These are phyloP conservation scores for Kandelia obovata DNA, from an alignment of 345 rosid genomes.

Conservation along the genomic window DNA sequence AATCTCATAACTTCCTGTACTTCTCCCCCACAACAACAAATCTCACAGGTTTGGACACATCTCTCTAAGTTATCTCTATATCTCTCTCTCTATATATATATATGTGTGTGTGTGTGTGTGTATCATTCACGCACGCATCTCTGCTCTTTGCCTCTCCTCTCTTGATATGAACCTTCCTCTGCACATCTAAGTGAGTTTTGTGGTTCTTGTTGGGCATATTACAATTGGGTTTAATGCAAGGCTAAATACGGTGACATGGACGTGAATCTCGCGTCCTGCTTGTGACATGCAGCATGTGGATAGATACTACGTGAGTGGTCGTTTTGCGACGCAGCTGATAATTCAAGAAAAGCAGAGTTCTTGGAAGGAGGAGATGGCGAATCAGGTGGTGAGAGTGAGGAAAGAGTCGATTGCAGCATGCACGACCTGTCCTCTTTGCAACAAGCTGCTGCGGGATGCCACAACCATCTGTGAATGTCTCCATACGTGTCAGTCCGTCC, in stretches of 20 bases:
- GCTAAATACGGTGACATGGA: conserved; percentile 20
- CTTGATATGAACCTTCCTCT: no score
- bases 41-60: not conserved
- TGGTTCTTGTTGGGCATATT: not conserved
- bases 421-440: conserved; percentile 82
- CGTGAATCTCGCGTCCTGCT: conserved; percentile 42
- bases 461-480: conserved; percentile 93
- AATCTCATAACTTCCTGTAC: not conserved
- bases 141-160: no score
- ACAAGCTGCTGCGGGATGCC: conserved; percentile 72
- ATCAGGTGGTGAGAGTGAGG: conserved; percentile 62
- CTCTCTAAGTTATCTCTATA: no score
- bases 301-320: conserved; percentile 21
- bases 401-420: conserved; percentile 62
- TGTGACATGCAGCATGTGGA: conserved; percentile 39
- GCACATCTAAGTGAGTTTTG: no score
- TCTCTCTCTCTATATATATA: no score
- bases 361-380: conserved; percentile 32
- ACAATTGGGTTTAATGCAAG: conserved; percentile 38
- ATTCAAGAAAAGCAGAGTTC: conserved; percentile 3
- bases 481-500: conserved; percentile 69
- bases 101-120: no score
- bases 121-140: no score
- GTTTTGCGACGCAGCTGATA: not conserved
- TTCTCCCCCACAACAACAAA: not conserved